Conservation (phyloP, 257 asterid species). For the Salvia splendens region DNA sequence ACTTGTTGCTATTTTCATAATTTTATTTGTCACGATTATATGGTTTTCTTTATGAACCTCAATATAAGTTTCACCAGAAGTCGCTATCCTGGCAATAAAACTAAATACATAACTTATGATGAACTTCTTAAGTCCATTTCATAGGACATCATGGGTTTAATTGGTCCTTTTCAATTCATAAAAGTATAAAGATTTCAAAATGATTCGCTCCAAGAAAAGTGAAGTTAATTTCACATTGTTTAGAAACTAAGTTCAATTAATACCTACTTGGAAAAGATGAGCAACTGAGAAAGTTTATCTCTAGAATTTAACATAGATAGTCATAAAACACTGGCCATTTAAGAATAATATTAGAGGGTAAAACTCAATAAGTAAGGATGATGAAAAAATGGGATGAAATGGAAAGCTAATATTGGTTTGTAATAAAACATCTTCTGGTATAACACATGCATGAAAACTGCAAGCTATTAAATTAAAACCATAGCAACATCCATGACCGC, state of each 20-base stretch:
- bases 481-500: background rate
- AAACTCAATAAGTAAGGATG: background rate
- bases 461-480: background rate
- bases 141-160: background rate
- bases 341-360: background rate
- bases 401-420: background rate
- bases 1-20: background rate
- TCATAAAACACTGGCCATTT: background rate
- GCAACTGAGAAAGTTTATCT: background rate
- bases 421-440: background rate
- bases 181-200: background rate
- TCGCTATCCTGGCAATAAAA: background rate
- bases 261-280: background rate
- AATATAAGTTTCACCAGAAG: background rate
- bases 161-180: background rate
- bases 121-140: background rate
- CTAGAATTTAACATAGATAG: too few species aligned
- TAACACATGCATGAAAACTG: slow-evolving; percentile 1
- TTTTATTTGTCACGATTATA: background rate
- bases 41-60: background rate
- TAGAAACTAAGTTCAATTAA: background rate
- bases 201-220: background rate
- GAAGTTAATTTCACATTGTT: background rate
- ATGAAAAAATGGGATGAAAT: background rate
- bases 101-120: background rate